Percentiles rank a stretch among this genome's conserved stretches.
phyloP scores from a whole-genome alignment of 2,329 filamentous ascomycete species.

The Cordyceps javanica region DNA sequence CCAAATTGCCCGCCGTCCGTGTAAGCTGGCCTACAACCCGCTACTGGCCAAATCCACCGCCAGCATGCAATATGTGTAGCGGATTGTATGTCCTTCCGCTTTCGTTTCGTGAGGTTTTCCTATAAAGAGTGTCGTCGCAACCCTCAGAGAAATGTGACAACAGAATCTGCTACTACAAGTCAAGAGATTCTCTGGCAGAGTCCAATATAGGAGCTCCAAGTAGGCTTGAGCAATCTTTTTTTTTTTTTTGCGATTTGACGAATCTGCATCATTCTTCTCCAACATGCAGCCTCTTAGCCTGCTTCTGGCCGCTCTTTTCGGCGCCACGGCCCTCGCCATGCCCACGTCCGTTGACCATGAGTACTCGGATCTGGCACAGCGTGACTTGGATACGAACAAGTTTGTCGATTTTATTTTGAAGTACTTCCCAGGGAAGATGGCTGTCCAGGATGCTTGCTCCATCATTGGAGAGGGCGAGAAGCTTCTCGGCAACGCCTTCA shows the following conservation, averaged over 20 bases:
- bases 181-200: not conserved
- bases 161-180: not conserved
- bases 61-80: not conserved
- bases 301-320: constrained; percentile 3
- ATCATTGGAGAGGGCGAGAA: constrained; percentile 14
- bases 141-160: not conserved
- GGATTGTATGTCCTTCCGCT: not conserved
- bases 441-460: constrained; percentile 15
- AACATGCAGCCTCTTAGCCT: constrained; percentile 1
- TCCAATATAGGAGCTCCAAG: not conserved
- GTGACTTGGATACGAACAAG: constrained; percentile 4
- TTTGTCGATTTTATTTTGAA: constrained; percentile 3
- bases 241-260: not conserved
- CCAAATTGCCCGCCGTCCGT: too few relatives aligned
- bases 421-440: constrained; percentile 15
- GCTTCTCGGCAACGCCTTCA: constrained; percentile 13
- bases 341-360: constrained; percentile 1
- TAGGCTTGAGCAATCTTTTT: not conserved
- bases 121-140: not conserved
- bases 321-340: constrained; percentile 1
- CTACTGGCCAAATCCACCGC: not conserved
- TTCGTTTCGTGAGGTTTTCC: not conserved
- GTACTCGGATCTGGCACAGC: not conserved
- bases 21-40: not conserved
- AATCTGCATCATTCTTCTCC: not conserved